Evolutionary conservation across 1,284 basidiomycete genomes (phyloP).

Genomic region (Ganoderma lingzhi): DNA sequence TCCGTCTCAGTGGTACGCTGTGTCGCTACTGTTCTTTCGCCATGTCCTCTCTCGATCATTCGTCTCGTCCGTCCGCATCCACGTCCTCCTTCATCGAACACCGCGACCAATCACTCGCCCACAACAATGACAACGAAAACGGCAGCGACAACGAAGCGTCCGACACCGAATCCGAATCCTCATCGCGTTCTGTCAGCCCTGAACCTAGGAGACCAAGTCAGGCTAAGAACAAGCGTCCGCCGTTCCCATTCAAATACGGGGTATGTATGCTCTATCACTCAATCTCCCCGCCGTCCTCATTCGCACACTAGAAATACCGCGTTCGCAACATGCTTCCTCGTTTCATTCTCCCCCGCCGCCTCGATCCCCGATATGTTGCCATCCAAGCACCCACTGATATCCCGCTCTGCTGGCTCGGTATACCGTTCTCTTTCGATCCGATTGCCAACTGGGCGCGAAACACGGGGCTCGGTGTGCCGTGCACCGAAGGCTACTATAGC

Average conservation of each 20-base stretch:
- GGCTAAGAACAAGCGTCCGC: neutral
- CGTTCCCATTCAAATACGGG: neutral
- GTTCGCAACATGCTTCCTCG: slow-evolving; percentile 3
- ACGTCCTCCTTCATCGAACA: neutral
- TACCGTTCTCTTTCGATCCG: neutral
- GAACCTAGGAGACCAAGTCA: neutral
- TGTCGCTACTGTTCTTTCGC: neutral
- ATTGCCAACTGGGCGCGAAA: neutral
- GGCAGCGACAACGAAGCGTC: neutral
- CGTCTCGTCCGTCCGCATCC: neutral
- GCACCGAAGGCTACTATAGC: neutral
- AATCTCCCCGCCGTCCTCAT: neutral
- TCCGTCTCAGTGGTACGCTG: no score
- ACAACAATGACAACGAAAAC: neutral
- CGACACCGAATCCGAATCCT: neutral
- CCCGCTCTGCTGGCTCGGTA: neutral
- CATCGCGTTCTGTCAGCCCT: neutral
- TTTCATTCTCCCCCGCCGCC: neutral
- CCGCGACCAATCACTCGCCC: neutral
- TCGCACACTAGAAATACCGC: neutral
- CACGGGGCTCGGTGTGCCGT: neutral
- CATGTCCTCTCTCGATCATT: neutral
- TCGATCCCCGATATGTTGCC: slow-evolving; percentile 3
- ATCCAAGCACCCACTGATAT: neutral
- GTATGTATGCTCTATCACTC: neutral